Base-by-base conservation (phyloP, 2,329 filamentous ascomycete genomes). In the Chrysoporthe deuterocubensis region DNA sequence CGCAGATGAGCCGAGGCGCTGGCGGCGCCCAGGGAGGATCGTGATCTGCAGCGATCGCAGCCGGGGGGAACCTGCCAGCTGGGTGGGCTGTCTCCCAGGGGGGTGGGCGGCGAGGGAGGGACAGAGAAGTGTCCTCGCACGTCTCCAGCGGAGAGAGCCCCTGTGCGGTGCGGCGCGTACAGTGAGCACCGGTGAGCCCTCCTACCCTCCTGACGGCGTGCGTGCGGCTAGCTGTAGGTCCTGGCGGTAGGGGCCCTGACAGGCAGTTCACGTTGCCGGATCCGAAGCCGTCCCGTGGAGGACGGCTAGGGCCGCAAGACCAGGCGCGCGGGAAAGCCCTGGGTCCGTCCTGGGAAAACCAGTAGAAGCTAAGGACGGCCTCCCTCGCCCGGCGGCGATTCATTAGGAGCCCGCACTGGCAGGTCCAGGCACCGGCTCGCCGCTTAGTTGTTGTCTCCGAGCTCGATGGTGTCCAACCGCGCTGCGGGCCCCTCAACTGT, bases 191-290 rank as follows among this genome's bases (percentile, higher is more conserved):
- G 26, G 26, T 26, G 26, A 26, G 26, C 26, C 26, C 26, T 26
- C 26, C 26, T 26, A 26, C 26, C 26, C 26, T 26, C 26, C 26
- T 26, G 26, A 26, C 26, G 26, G 26, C 26, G 16, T 57, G 54
- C 32, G 32, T 13, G 50, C 50, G 50, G 50, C 50, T 54, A 54
- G 13, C 11, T 46, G 21, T 21, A 32, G 34, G 26, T 46, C 40
- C 26, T 32, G 58, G 42, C 9, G 13, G 1, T 52, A 34, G 26
- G 54, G 14, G 32, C 26, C 43, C n/a, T 61, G 43, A 48, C 21
- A 61, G 43, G 59, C 21, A 21, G 48, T 46, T 43, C 42, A 61
- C 37, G 18, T 48, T 48, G 59, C 48, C 59, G 59, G 43, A 54
- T 61, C 21, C 59, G 44, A 21, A 21, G 59, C 40, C 59, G 32